Percentiles rank a stretch among this genome's conserved stretches.
These are phyloP conservation scores for Macadamia tetraphylla DNA, from an alignment of 164 flowering plant species.

Conservation along the genomic window DNA sequence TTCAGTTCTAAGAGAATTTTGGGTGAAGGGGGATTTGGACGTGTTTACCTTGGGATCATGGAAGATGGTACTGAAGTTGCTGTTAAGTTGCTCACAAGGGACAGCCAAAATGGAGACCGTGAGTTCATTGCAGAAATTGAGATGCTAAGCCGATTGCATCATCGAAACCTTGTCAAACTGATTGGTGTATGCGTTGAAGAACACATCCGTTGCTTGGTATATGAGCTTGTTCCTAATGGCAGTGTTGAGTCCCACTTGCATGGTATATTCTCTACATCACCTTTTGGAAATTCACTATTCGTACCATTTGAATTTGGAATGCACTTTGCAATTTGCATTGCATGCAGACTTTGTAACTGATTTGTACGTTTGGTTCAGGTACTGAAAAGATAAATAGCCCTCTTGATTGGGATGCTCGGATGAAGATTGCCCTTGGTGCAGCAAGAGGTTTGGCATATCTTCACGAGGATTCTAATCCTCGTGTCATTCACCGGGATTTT, in stretches of 20 bases:
- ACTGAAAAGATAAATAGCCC: slow-evolving; percentile 48
- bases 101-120: slow-evolving; percentile 69
- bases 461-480: slow-evolving; percentile 98
- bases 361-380: slow-evolving; percentile 44
- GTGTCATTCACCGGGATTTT: slow-evolving; percentile 95
- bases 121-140: slow-evolving; percentile 95
- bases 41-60: slow-evolving; percentile 70
- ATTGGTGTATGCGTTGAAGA: slow-evolving; percentile 91
- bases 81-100: slow-evolving; percentile 76
- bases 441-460: slow-evolving; percentile 98
- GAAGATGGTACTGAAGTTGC: slow-evolving; percentile 79
- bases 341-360: no score
- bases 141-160: slow-evolving; percentile 95
- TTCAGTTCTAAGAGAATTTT: slow-evolving; percentile 64
- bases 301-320: neutral
- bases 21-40: slow-evolving; percentile 98
- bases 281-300: neutral
- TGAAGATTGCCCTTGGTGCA: slow-evolving; percentile 97
- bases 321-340: no score
- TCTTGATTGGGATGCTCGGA: slow-evolving; percentile 93
- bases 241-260: slow-evolving; percentile 98
- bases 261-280: slow-evolving; percentile 38
- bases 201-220: slow-evolving; percentile 75
- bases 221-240: slow-evolving; percentile 89
- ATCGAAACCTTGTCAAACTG: slow-evolving; percentile 90